Evolutionary conservation across 1,139 yeast species (phyloP).

Genomic region (Suhomyces panamericanus): DNA sequence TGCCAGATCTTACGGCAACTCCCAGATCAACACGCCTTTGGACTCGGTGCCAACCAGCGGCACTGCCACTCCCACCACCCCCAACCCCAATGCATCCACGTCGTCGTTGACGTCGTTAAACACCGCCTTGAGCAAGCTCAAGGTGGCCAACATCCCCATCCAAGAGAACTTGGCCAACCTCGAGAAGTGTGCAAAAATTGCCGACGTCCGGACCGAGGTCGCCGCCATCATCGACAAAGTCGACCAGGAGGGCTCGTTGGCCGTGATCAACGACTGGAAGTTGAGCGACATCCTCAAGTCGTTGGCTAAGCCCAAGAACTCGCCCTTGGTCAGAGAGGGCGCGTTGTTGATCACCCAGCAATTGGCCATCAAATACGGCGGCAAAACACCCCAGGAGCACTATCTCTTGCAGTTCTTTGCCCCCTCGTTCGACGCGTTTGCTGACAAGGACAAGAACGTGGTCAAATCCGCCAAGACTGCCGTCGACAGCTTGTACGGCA

Average conservation of each 20-base stretch:
- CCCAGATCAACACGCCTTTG: slow-evolving; percentile 27
- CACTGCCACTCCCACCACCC: slow-evolving; percentile 38
- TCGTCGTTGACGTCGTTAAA: slow-evolving; percentile 72
- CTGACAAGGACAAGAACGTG: slow-evolving; percentile 87
- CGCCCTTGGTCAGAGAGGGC: slow-evolving; percentile 74
- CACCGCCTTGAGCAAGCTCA: slow-evolving; percentile 66
- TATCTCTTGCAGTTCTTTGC: slow-evolving; percentile 60
- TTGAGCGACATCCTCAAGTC: slow-evolving; percentile 61
- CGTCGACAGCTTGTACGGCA: slow-evolving; percentile 63
- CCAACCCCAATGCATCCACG: slow-evolving; percentile 49
- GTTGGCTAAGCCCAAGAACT: slow-evolving; percentile 70
- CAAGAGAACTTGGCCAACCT: slow-evolving; percentile 58
- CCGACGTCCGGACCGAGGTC: slow-evolving; percentile 66
- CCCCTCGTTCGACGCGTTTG: slow-evolving; percentile 60
- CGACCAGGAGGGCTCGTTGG: slow-evolving; percentile 39
- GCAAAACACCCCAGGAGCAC: slow-evolving; percentile 73
- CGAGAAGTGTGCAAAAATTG: slow-evolving; percentile 55
- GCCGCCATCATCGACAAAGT: slow-evolving; percentile 54
- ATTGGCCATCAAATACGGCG: slow-evolving; percentile 64
- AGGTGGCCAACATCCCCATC: slow-evolving; percentile 62
- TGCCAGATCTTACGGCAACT: slow-evolving; percentile 10
- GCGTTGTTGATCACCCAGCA: slow-evolving; percentile 68
- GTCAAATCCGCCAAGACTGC: slow-evolving; percentile 79
- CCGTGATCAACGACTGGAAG: slow-evolving; percentile 63
- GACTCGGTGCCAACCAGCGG: slow-evolving; percentile 46